Evolutionary conservation across 768 basidiomycete genomes (phyloP), one percentile per base, ranked within the genome.

Genomic region (Arthromyces matolae): DNA sequence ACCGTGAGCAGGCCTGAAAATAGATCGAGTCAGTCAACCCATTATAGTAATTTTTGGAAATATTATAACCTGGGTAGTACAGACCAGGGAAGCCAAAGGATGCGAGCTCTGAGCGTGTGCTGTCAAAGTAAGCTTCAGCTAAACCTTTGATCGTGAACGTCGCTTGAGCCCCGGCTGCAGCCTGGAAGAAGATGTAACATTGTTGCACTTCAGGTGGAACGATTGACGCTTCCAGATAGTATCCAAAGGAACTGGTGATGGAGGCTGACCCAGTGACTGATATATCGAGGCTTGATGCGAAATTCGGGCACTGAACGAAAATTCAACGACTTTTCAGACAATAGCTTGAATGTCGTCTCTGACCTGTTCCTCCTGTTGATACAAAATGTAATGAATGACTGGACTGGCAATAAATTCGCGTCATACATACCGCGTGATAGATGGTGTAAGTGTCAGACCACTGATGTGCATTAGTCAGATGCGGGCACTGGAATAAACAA

Each of bases 81-180:
- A 42, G 14, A 27, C 40, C 40, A 20, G 40, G 40, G 18, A 42
- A 42, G 27, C 40, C 40, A 42, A 42, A 42, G n/a, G 40, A 29
- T 42, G 40, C 40, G 27, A 29, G 38, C 25, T 39, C 38, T 8
- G 1, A 39, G 38, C 38, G 38, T 9, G 38, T 23, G n/a, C 38
- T 39, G 12, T 39, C 38, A 9, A 39, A 39, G 0, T 39, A 5
- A 25, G 23, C 38, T 24, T 39, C 18, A 18, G 27, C 40, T 10
- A 29, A 12, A 10, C 40, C 40, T 3, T 25, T 20, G 8, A 42
- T 42, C 8, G 25, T 42, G 27, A 42, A 42, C 22, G 27, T n/a
- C 5, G 40, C 40, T 24, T 42, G 40, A 12, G 40, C 40, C 25
- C 19, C 14, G 13, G 40, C 40, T 27, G 25, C 40, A 9, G 40